A percentile compares a stretch with the other conserved stretches of the same genome.
Conservation (phyloP, 2,329 filamentous ascomycete genomes). For the Microsporum ferrugineum region DNA sequence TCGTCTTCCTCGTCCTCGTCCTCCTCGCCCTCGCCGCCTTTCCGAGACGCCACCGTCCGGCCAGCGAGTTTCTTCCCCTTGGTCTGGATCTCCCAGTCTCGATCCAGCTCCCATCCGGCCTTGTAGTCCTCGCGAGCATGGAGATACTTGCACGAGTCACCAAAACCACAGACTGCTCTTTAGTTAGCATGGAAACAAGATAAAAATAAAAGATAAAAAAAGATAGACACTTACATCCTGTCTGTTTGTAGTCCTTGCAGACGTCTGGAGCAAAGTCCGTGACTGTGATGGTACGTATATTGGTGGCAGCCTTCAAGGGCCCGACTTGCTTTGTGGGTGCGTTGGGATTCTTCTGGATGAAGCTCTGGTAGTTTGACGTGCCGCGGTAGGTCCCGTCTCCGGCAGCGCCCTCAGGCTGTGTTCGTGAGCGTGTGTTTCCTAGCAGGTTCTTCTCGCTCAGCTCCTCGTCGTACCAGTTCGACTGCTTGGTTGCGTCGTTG, state of each 20-base stretch:
- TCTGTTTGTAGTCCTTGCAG: conserved; percentile 88
- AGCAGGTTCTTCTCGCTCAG: conserved; percentile 39
- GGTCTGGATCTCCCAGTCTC: conserved; percentile 79
- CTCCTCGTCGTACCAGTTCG: conserved; percentile 79
- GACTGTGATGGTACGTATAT: conserved; percentile 79
- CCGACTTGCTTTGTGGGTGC: conserved; percentile 60
- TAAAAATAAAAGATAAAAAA: not conserved
- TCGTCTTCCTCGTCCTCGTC: conserved; percentile 52
- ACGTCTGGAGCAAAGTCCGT: conserved; percentile 87
- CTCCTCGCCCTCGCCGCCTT: conserved; percentile 30
- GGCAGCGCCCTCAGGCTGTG: conserved; percentile 13
- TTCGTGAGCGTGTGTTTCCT: conserved; percentile 21
- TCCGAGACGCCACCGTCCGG: conserved; percentile 39
- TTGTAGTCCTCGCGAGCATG: conserved; percentile 57
- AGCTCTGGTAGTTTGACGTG: conserved; percentile 57
- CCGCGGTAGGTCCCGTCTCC: conserved; percentile 66
- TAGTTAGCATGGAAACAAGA: not conserved
- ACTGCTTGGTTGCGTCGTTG: conserved; percentile 82
- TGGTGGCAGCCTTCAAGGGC: conserved; percentile 73
- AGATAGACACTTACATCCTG: conserved; percentile 34
- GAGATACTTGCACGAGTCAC: conserved; percentile 65
- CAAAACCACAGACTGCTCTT: conserved; percentile 48
- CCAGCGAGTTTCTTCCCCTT: conserved; percentile 40
- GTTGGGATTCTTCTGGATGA: conserved; percentile 72
- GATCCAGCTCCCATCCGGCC: conserved; percentile 89